Conservation (phyloP, 2,329 filamentous ascomycete genomes). For the Seiridium cupressi region DNA sequence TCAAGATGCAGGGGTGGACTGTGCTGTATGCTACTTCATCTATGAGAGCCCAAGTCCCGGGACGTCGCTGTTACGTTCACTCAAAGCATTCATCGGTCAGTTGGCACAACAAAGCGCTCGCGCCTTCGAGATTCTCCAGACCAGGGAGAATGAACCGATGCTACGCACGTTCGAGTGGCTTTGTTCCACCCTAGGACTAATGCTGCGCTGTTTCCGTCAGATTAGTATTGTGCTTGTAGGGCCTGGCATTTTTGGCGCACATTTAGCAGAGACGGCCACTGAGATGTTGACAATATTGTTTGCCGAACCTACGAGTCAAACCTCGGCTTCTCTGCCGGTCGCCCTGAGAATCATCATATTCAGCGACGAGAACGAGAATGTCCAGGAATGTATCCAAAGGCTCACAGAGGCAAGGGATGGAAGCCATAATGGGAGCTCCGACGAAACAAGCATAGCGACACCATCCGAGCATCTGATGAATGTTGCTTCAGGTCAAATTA, state of each 20-base stretch:
- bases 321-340: too few species aligned
- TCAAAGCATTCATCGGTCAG: background rate
- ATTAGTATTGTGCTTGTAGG: background rate
- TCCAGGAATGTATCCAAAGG: too few species aligned
- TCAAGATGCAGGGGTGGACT: background rate
- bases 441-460: too few species aligned
- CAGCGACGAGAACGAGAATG: too few species aligned
- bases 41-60: background rate
- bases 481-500: too few species aligned
- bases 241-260: background rate
- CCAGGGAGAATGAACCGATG: background rate
- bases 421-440: too few species aligned
- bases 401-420: too few species aligned
- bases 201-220: background rate
- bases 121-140: background rate
- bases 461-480: too few species aligned
- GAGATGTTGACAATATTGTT: background rate
- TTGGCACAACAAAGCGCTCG: background rate
- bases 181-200: background rate
- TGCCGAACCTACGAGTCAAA: too few species aligned
- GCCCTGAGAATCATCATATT: too few species aligned
- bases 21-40: background rate
- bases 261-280: background rate
- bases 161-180: background rate
- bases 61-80: background rate